Evolutionary conservation across 2,329 filamentous ascomycete species (phyloP).

Genomic region (Stenocarpella maydis): DNA sequence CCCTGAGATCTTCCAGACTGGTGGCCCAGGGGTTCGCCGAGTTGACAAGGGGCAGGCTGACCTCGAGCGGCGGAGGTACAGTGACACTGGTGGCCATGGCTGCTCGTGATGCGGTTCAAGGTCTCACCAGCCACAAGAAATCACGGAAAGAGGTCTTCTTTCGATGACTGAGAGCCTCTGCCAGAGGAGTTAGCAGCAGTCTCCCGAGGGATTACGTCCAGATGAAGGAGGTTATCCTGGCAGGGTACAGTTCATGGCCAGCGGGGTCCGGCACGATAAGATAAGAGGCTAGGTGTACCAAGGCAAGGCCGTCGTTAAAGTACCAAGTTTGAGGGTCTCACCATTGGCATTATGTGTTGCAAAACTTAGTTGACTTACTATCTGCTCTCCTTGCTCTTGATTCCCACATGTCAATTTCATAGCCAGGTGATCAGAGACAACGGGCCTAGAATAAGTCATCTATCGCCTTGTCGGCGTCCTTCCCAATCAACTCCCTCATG

Average conservation of each 20-base stretch:
- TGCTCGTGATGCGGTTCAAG: background rate
- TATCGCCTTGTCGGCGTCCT: conserved; percentile 92
- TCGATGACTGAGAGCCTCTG: background rate
- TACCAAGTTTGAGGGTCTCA: conserved; percentile 5
- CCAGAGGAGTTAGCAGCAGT: background rate
- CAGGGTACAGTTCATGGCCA: background rate
- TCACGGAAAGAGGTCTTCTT: background rate
- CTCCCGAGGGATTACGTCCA: background rate
- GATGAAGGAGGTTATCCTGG: background rate
- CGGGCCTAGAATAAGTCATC: conserved; percentile 76
- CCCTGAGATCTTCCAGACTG: conserved; percentile 65
- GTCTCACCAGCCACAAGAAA: background rate
- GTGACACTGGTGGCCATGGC: conserved; percentile 15
- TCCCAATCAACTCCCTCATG: conserved; percentile 92
- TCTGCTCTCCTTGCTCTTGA: background rate
- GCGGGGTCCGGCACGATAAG: conserved; percentile 34
- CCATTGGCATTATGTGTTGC: background rate
- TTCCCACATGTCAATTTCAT: background rate
- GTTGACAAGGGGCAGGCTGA: conserved; percentile 75
- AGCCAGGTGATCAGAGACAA: background rate
- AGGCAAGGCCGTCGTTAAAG: background rate
- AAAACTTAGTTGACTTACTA: conserved; percentile 3
- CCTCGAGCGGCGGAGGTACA: conserved; percentile 55
- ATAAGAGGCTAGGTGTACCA: conserved; percentile 15
- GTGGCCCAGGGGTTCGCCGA: conserved; percentile 82